Percentiles rank a stretch among this genome's conserved stretches.
Conservation (phyloP, 495 filamentous ascomycete genomes). For the Penicillium bialowiezense region DNA sequence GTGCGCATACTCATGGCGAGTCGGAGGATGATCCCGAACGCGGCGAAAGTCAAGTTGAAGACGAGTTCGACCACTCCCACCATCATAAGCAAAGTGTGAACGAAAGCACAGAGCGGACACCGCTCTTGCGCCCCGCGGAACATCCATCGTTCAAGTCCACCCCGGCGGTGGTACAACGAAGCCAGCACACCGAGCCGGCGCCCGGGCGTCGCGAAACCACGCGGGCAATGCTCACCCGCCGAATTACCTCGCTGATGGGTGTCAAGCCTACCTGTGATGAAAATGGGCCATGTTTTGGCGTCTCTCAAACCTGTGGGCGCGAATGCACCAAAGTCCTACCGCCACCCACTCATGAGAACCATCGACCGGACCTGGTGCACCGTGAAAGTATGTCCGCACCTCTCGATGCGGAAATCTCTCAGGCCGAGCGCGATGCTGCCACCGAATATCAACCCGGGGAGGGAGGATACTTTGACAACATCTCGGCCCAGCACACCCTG, state of each 20-base stretch:
- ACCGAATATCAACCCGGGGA: conserved; percentile 6
- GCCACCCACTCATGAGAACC: conserved; percentile 8
- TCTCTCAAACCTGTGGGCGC: conserved; percentile 78
- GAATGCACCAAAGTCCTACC: conserved; percentile 59
- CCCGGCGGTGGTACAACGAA: conserved; percentile 21
- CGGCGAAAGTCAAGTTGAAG: conserved; percentile 18
- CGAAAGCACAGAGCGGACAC: conserved; percentile 41
- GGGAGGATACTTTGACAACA: conserved; percentile 15
- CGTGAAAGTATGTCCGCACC: conserved; percentile 18
- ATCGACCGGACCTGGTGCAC: conserved; percentile 6
- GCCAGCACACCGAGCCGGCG: not conserved
- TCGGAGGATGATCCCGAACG: conserved; percentile 34
- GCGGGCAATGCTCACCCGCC: conserved; percentile 38
- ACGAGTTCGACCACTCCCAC: conserved; percentile 16
- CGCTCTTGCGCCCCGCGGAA: conserved; percentile 30
- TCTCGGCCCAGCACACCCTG: conserved; percentile 11
- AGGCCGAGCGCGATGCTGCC: not conserved
- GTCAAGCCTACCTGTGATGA: conserved; percentile 69
- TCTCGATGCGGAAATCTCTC: conserved; percentile 1
- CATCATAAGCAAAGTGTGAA: conserved; percentile 15
- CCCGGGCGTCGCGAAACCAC: conserved; percentile 34
- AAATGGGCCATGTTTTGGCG: conserved; percentile 76
- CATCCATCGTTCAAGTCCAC: conserved; percentile 23
- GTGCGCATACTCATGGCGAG: conserved; percentile 71
- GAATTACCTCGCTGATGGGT: conserved; percentile 62